These are phyloP conservation scores for Colletotrichum limetticola DNA, from an alignment of 2,329 filamentous ascomycete species.

Conservation along the genomic window DNA sequence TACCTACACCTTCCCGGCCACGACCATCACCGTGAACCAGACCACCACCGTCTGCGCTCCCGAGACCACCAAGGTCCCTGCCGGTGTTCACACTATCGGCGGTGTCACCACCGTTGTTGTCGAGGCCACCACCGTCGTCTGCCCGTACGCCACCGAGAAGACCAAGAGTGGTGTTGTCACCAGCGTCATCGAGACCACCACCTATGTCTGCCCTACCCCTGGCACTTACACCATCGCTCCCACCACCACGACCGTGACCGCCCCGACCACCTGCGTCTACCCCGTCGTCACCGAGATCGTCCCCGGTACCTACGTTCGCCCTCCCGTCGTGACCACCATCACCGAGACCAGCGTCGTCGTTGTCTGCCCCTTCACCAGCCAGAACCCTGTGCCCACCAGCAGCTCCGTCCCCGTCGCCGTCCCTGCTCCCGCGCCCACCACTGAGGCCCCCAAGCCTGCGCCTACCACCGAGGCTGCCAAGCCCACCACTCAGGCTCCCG, in stretches of 20 bases:
- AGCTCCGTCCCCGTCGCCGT: slow-evolving; percentile 64
- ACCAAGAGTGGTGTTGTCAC: slow-evolving; percentile 69
- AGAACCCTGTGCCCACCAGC: slow-evolving; percentile 56
- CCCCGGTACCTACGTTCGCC: slow-evolving; percentile 79
- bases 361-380: slow-evolving; percentile 74
- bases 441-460: slow-evolving; percentile 32
- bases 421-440: slow-evolving; percentile 65
- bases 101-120: slow-evolving; percentile 78
- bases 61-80: slow-evolving; percentile 68
- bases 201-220: slow-evolving; percentile 77
- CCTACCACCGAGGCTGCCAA: slow-evolving; percentile 41
- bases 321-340: slow-evolving; percentile 73
- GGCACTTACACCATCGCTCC: slow-evolving; percentile 82
- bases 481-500: slow-evolving; percentile 34
- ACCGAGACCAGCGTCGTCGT: slow-evolving; percentile 75
- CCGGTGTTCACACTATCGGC: slow-evolving; percentile 75
- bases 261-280: slow-evolving; percentile 68
- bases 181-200: slow-evolving; percentile 75
- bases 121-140: slow-evolving; percentile 74
- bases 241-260: slow-evolving; percentile 67
- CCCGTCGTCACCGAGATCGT: slow-evolving; percentile 72
- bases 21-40: slow-evolving; percentile 74
- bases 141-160: slow-evolving; percentile 74
- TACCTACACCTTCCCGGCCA: slow-evolving; percentile 80
- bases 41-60: slow-evolving; percentile 75